These are phyloP conservation scores for Penicillium rolfsii DNA, from an alignment of 2,329 filamentous ascomycete genomes.

Conservation along the genomic window DNA sequence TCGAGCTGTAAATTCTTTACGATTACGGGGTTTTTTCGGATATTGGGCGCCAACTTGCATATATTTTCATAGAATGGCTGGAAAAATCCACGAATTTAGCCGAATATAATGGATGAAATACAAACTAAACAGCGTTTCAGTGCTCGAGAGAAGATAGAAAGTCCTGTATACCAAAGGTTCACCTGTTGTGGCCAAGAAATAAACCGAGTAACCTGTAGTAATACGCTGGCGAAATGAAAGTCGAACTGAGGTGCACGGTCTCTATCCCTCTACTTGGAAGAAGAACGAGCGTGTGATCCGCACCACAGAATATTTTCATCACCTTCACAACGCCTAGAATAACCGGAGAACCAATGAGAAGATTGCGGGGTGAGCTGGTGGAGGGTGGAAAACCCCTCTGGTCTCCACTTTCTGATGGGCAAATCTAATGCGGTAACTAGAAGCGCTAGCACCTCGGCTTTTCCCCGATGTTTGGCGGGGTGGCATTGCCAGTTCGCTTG, in stretches of 20 bases:
- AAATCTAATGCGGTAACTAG: neutral
- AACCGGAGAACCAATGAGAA: neutral
- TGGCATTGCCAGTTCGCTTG: neutral
- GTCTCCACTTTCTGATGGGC: neutral
- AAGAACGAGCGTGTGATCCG: neutral
- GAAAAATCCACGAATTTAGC: neutral
- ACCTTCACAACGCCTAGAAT: neutral
- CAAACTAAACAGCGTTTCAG: no score
- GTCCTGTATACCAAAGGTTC: neutral
- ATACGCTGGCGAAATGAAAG: neutral
- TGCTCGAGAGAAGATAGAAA: neutral
- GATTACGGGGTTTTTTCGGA: neutral
- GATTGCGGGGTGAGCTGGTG: neutral
- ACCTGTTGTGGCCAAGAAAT: neutral
- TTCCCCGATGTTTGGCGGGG: constrained; percentile 12
- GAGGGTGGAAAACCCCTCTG: neutral
- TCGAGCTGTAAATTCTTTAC: constrained; percentile 19
- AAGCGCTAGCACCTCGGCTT: neutral
- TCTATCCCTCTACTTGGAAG: neutral
- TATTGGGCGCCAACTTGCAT: neutral
- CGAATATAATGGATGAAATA: neutral
- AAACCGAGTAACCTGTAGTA: neutral
- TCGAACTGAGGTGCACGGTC: neutral
- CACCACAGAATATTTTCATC: neutral
- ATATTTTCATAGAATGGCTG: neutral